Percentiles rank a stretch among this genome's conserved stretches.
phyloP scores from a whole-genome alignment of 495 filamentous ascomycete species.

The Aspergillus avenaceus region DNA sequence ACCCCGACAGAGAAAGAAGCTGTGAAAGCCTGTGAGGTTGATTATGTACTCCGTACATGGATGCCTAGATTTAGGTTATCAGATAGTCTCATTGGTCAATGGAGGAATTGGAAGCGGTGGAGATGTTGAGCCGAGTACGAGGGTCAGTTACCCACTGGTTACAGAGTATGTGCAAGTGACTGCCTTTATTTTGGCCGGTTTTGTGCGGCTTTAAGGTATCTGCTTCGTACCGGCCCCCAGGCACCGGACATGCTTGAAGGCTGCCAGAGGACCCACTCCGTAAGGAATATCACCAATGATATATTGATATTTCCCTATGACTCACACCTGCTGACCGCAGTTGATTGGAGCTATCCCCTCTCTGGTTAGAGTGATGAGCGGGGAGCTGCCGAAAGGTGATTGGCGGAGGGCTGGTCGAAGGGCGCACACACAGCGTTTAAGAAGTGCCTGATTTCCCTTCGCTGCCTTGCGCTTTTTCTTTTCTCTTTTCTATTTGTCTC shows the following conservation, averaged over 20 bases:
- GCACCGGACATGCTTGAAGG: constrained; percentile 16
- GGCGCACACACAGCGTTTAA: constrained; percentile 33
- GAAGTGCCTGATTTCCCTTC: constrained; percentile 38
- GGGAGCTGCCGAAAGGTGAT: constrained; percentile 8
- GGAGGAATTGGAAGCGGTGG: not conserved
- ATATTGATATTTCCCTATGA: constrained; percentile 17
- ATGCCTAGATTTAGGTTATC: not conserved
- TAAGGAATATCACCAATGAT: constrained; percentile 24
- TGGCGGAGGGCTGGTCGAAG: constrained; percentile 11
- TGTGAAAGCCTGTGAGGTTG: not conserved
- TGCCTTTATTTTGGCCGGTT: too few species aligned
- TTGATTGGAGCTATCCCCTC: constrained; percentile 13
- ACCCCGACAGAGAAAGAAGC: not conserved
- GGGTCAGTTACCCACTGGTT: not conserved
- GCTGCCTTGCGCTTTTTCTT: constrained; percentile 30
- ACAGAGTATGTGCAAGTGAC: not conserved
- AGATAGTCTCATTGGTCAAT: not conserved
- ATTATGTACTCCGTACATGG: not conserved
- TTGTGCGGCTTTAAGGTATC: not conserved
- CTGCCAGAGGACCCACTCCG: constrained; percentile 2
- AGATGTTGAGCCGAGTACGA: not conserved
- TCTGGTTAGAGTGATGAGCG: constrained; percentile 15
- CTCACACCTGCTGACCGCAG: constrained; percentile 39
- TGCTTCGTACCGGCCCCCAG: not conserved
- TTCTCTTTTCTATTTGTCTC: constrained; percentile 12